Base-by-base conservation (phyloP, 768 basidiomycete genomes). In the Psilocybe cyanescens region DNA sequence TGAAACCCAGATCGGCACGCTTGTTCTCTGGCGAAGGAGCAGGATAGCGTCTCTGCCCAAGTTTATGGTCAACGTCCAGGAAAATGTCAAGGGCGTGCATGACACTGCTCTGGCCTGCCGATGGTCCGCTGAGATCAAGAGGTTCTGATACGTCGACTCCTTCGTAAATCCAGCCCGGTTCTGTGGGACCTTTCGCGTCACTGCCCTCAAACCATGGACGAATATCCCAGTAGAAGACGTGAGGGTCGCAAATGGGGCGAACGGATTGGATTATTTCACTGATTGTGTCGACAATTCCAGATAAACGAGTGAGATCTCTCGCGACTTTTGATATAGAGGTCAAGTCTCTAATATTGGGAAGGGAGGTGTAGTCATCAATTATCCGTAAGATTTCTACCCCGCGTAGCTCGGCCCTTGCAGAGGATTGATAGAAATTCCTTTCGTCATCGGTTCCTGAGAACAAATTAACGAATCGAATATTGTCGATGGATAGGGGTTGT, bases 191-290 rank as follows among this genome's bases (percentile, higher is more conserved):
- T 63, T 81, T 84, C 48, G 82, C 82, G 60, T 86, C 85, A 64
- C 91, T 92, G 12, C 96, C 96, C 56, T 89, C 88, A 76, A 85
- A 97, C 97, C 97, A 99, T 1, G 94, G 95, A 55, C 97, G 86
- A 66, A 94, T 86, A 59, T 89, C 81, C 83, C 90, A 92, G 75
- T 95, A 96, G 76, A 99, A 98, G 58, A 86, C 82, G 60, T 89
- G 86, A 4, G 97, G 96, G 70, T 94, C 90, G 70, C 95, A 90
- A 28, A 78, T 76, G 6, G 85, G 81, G 51, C 89, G 86, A 61
- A 95, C 85, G 19, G 83, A 82, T 66, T 85, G 79, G 62, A 96
- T 87, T 64, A 90, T 81, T 28, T 83, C 82, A 53, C 83, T 85
- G 63, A 99, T 83, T 63, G 89, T 86, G 55, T 90, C 86, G 65